Evolutionary conservation across 805 yeast genomes (phyloP).

Genomic region (Metschnikowia continentalis): DNA sequence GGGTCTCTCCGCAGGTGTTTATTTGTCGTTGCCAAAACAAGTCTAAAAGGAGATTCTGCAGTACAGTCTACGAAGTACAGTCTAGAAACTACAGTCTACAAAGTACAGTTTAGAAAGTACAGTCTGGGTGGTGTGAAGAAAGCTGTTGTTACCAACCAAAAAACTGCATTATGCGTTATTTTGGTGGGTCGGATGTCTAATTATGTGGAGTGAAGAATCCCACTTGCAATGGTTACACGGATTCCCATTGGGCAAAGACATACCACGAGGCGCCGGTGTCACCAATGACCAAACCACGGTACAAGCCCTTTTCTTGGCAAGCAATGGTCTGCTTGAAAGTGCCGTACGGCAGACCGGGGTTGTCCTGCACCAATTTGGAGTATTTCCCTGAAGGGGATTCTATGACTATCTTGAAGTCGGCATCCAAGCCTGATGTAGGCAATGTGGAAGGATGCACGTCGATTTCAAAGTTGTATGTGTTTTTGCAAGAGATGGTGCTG

Average conservation of each 20-base stretch:
- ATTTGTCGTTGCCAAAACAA: no score
- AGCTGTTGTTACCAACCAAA: no score
- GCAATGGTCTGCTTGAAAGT: constrained; percentile 58
- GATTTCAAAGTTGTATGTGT: constrained; percentile 61
- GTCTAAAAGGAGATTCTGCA: no score
- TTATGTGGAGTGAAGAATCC: background rate
- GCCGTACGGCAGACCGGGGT: constrained; percentile 45
- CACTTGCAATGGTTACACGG: background rate
- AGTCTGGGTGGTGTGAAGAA: no score
- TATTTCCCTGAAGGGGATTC: constrained; percentile 85
- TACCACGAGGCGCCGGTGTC: constrained; percentile 80
- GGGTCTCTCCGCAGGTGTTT: no score
- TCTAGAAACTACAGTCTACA: no score
- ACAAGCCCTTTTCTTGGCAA: constrained; percentile 69
- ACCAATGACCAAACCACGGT: constrained; percentile 79
- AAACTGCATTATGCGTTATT: no score
- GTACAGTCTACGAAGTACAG: no score
- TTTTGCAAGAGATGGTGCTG: constrained; percentile 50
- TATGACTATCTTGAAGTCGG: constrained; percentile 55
- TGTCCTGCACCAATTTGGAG: constrained; percentile 51
- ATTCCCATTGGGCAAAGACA: constrained; percentile 88
- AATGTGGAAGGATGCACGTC: constrained; percentile 52
- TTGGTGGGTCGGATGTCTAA: background rate
- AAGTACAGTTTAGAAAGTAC: no score
- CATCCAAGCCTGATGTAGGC: constrained; percentile 33